These are phyloP conservation scores for Podila horticola DNA, from an alignment of 192 early-diverging fungal genomes.

Conservation along the genomic window DNA sequence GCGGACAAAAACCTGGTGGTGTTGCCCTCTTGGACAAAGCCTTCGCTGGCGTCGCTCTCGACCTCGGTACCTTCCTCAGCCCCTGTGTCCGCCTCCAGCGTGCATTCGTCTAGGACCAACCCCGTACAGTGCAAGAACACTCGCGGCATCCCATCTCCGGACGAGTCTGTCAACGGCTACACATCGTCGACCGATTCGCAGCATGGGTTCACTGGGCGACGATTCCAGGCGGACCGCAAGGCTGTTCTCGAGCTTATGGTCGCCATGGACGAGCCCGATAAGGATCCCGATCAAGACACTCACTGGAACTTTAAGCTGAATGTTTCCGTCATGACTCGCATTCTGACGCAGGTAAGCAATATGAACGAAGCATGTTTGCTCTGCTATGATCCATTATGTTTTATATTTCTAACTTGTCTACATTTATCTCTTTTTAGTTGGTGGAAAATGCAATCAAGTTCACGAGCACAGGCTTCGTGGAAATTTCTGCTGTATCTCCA, in stretches of 20 bases:
- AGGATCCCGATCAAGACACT: constrained; percentile 28
- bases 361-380: too few species aligned
- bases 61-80: constrained; percentile 9
- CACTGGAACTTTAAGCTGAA: constrained; percentile 35
- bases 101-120: background rate
- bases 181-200: constrained; percentile 12
- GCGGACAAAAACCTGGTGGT: constrained; percentile 25
- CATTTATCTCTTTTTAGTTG: constrained; percentile 20
- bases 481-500: constrained; percentile 48
- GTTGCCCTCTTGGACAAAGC: constrained; percentile 17
- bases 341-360: constrained; percentile 29
- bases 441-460: constrained; percentile 63
- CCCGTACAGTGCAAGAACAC: background rate
- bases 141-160: background rate
- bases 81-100: constrained; percentile 4
- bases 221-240: constrained; percentile 10
- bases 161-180: constrained; percentile 13
- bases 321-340: constrained; percentile 28
- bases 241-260: constrained; percentile 35
- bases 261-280: constrained; percentile 38
- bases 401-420: constrained; percentile 1
- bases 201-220: constrained; percentile 9
- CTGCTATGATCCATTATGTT: background rate
- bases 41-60: constrained; percentile 1
- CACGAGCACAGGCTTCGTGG: constrained; percentile 59